Base-by-base conservation (phyloP, 148 eudicot genomes). In the Rhododendron simsii region DNA sequence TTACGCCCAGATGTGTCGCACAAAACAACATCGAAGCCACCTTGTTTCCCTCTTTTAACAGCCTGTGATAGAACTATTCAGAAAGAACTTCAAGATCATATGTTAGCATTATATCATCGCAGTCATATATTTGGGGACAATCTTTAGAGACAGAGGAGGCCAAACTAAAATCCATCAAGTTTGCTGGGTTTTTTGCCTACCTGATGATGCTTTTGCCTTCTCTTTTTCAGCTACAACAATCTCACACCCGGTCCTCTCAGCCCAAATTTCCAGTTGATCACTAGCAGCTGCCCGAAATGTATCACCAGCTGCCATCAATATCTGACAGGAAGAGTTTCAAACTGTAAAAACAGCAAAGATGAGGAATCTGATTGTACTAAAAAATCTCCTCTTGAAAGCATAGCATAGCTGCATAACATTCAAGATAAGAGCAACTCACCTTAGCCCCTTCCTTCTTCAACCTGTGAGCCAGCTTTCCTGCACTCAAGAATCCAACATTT, bases 251-350 rank as follows among this genome's bases (percentile, higher is more conserved):
- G 98, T 93, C 77, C 98, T 92, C 83, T 97, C 98, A 74, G 98
- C 98, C 99, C 99, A 97, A 80, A 97, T 95, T 88, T 94, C 99
- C 85, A 97, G 89, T 90, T 95, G 99, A 87, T 97, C 99, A 91
- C 98, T 95, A n/a, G 99, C 99, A 89, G 99, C 99, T 87, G 99
- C 99, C 87, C 99, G 93, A 88, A 94, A 97, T 80, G 99, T 97
- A 89, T 97, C 99, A 81, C 99, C 99, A 53, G 99, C 99, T 71
- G 98, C 98, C 92, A 96, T 85, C 65, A 96, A 88, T 87, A 96
- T 81, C 99, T 96, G 90, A 81, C 78, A 71, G 41, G 1, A 33
- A 87, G 75, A 87, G 84, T 77, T 87, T 84, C 77, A 83, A 73
- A 83, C 83, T 37, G 77, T 41, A 74, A 89, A 53, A 48, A 7